phyloP scores from a whole-genome alignment of 2,329 filamentous ascomycete species.

The Trichocomaceae sp. region DNA sequence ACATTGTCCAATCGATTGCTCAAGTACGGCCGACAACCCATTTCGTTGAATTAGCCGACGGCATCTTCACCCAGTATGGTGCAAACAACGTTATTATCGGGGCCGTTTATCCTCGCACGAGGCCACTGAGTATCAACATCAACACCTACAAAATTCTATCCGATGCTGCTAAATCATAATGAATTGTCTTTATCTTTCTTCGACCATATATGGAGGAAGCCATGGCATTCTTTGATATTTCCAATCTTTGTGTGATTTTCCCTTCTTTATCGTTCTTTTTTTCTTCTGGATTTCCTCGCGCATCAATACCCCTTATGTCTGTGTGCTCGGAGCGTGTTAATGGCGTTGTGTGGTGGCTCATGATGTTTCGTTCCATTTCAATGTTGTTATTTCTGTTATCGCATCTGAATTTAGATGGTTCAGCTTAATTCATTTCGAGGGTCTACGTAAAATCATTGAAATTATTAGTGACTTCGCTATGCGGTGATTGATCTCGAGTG shows the following conservation, averaged over 20 bases:
- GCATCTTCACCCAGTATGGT: conserved; percentile 46
- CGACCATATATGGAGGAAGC: neutral
- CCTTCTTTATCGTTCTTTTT: neutral
- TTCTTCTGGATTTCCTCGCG: conserved; percentile 1
- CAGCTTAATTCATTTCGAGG: neutral
- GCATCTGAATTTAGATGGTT: neutral
- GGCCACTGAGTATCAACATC: conserved; percentile 36
- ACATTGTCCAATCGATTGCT: conserved; percentile 56
- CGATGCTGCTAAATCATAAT: conserved; percentile 28
- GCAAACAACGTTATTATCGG: conserved; percentile 27
- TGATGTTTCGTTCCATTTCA: neutral
- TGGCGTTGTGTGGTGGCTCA: conserved; percentile 2
- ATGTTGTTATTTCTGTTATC: neutral
- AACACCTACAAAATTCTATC: conserved; percentile 36
- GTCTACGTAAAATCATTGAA: neutral
- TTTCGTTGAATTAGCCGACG: conserved; percentile 59
- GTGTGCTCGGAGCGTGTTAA: conserved; percentile 6
- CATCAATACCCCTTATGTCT: conserved; percentile 11
- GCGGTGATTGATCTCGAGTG: too few species aligned
- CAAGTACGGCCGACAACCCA: conserved; percentile 52
- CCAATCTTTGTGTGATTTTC: neutral
- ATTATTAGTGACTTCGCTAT: too few species aligned
- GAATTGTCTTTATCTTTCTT: neutral
- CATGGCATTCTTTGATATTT: neutral
- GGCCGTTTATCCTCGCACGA: conserved; percentile 32